phyloP scores from a whole-genome alignment of 768 basidiomycete species.

The Antrodiella citrinella region DNA sequence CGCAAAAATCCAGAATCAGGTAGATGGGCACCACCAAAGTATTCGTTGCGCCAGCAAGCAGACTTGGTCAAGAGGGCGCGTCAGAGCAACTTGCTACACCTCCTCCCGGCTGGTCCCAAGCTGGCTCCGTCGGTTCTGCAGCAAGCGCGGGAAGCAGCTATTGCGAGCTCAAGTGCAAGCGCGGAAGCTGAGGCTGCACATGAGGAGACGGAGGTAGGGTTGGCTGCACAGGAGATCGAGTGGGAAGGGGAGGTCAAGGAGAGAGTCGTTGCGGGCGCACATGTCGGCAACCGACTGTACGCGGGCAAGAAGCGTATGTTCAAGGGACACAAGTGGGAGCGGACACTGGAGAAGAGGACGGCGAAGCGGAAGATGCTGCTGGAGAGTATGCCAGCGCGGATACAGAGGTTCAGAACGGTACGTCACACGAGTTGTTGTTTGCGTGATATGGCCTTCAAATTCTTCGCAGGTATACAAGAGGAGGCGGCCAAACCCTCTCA shows the following conservation, averaged over 20 bases:
- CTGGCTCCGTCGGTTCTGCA: constrained; percentile 21
- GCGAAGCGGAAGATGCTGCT: constrained; percentile 47
- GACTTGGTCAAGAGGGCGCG: constrained; percentile 71
- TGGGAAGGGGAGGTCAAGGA: constrained; percentile 23
- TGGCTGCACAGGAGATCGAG: constrained; percentile 12
- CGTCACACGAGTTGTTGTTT: constrained; percentile 7
- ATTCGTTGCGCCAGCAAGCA: constrained; percentile 71
- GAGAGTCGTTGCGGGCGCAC: constrained; percentile 37
- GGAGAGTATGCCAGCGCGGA: constrained; percentile 62
- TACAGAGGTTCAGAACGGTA: constrained; percentile 59
- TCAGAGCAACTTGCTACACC: constrained; percentile 38
- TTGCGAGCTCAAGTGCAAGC: constrained; percentile 9
- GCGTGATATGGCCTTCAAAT: neutral
- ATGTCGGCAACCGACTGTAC: constrained; percentile 56
- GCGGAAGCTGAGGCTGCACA: constrained; percentile 3
- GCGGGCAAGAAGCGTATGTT: constrained; percentile 79
- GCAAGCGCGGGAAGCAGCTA: constrained; percentile 15
- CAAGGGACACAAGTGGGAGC: constrained; percentile 90
- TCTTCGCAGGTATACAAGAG: constrained; percentile 9
- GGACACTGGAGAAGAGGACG: constrained; percentile 38
- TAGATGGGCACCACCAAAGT: constrained; percentile 61
- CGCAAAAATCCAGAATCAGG: constrained; percentile 49
- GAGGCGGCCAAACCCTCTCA: constrained; percentile 8
- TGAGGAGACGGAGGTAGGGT: constrained; percentile 4
- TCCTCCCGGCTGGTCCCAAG: constrained; percentile 69